Percentiles rank a stretch among this genome's conserved stretches.
Evolutionary conservation across 768 basidiomycete species (phyloP).

Genomic region (Pilatotrama ljubarskyi): DNA sequence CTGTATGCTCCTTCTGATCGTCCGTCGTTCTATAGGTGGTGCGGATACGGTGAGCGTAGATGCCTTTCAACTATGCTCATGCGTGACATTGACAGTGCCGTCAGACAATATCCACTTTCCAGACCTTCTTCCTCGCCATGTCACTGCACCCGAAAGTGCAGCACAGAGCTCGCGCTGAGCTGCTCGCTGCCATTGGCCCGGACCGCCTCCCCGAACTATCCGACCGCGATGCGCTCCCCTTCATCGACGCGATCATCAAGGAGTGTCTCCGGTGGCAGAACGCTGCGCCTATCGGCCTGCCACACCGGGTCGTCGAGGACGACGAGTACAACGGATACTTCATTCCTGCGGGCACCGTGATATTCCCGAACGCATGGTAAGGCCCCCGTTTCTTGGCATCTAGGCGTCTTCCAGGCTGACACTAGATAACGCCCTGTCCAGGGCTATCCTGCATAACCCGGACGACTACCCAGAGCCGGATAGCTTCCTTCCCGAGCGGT

Average conservation of each 20-base stretch:
- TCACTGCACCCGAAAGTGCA: constrained; percentile 29
- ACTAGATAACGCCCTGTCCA: background rate
- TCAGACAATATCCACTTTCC: constrained; percentile 26
- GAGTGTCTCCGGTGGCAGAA: constrained; percentile 36
- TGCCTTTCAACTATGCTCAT: background rate
- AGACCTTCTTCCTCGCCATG: constrained; percentile 31
- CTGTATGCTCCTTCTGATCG: too few relatives aligned
- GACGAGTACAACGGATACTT: constrained; percentile 23
- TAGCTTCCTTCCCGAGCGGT: constrained; percentile 29
- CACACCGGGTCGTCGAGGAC: constrained; percentile 13
- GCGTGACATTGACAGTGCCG: too few relatives aligned
- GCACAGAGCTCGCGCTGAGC: constrained; percentile 30
- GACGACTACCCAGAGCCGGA: constrained; percentile 29
- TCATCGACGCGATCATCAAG: constrained; percentile 32
- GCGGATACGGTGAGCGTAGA: constrained; percentile 23
- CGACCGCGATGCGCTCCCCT: constrained; percentile 28
- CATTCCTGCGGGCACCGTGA: constrained; percentile 20
- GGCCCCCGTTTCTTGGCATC: background rate
- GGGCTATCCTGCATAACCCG: constrained; percentile 31
- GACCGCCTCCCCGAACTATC: constrained; percentile 27
- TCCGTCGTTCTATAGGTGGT: constrained; percentile 18
- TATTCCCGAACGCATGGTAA: constrained; percentile 18
- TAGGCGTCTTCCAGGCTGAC: background rate
- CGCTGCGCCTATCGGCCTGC: constrained; percentile 25
- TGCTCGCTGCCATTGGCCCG: constrained; percentile 27